These are phyloP conservation scores for Cornus kousa DNA, from an alignment of 148 eudicot genomes.

Conservation along the genomic window DNA sequence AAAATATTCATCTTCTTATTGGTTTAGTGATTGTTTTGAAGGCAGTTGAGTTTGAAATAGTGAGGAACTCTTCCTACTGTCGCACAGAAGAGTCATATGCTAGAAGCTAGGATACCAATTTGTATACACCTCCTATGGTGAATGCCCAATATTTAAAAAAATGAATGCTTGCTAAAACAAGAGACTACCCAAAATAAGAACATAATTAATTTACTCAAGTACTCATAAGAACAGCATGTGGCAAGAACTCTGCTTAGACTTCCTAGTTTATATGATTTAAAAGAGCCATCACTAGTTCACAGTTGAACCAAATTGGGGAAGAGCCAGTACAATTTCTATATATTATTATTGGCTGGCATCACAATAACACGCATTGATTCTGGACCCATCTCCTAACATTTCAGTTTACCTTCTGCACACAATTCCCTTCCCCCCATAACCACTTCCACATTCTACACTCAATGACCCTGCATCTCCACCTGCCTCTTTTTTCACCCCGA, in stretches of 20 bases:
- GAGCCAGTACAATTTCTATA: no score
- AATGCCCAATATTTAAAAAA: not conserved
- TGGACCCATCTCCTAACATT: not conserved
- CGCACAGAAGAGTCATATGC: no score
- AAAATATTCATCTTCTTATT: not conserved
- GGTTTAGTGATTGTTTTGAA: no score
- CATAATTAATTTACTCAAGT: not conserved
- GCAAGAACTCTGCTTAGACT: not conserved
- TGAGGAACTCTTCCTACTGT: no score
- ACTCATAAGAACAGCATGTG: not conserved
- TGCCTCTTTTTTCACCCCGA: constrained; percentile 3
- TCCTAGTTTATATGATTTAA: not conserved
- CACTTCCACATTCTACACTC: constrained; percentile 5
- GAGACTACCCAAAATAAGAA: not conserved
- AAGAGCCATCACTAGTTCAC: not conserved
- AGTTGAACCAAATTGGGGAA: no score
- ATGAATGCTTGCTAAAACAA: not conserved
- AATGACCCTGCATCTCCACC: not conserved
- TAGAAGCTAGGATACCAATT: no score
- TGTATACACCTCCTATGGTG: not conserved
- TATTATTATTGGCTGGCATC: not conserved
- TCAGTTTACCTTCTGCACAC: constrained; percentile 9
- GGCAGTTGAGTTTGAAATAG: no score
- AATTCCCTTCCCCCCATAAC: not conserved
- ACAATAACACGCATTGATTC: not conserved